A percentile compares a stretch with the other conserved stretches of the same genome.
phyloP scores from a whole-genome alignment of 2,329 filamentous ascomycete species.

The Meredithiella fracta region DNA sequence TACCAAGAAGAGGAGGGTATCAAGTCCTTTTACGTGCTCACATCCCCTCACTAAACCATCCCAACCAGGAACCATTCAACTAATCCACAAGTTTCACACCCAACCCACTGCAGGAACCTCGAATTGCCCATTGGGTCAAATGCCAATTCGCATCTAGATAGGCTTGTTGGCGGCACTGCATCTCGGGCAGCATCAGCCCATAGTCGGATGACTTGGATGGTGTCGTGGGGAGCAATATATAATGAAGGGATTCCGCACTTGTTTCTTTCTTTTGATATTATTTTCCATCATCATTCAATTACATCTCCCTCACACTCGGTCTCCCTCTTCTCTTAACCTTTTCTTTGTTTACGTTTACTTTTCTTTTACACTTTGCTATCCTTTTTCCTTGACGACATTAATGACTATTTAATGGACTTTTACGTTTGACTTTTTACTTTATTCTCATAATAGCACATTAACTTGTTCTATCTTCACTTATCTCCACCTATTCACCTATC shows the following conservation, averaged over 20 bases:
- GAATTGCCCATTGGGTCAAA: not conserved
- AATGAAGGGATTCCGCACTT: not conserved
- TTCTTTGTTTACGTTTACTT: not conserved
- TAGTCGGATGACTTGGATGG: not conserved
- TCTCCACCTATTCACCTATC: not conserved
- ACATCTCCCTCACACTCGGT: not conserved
- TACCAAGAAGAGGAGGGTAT: too few species aligned
- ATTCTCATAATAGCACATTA: not conserved
- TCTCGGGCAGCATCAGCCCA: not conserved
- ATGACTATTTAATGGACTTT: not conserved
- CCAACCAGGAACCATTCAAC: not conserved
- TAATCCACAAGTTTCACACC: not conserved
- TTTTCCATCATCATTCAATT: not conserved
- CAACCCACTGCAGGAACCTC: not conserved
- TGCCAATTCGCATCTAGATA: not conserved
- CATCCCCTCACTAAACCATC: not conserved
- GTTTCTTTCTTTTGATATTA: not conserved
- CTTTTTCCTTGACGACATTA: not conserved
- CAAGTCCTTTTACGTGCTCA: not conserved
- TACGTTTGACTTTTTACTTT: not conserved
- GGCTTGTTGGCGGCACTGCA: not conserved
- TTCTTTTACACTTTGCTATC: not conserved
- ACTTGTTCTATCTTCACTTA: not conserved
- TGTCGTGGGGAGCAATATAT: slow-evolving; percentile 1
- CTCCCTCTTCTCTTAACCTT: not conserved